Percentiles rank a stretch among this genome's conserved stretches.
phyloP scores from a whole-genome alignment of 1,139 yeast species.

The Geotrichum restrictum region DNA sequence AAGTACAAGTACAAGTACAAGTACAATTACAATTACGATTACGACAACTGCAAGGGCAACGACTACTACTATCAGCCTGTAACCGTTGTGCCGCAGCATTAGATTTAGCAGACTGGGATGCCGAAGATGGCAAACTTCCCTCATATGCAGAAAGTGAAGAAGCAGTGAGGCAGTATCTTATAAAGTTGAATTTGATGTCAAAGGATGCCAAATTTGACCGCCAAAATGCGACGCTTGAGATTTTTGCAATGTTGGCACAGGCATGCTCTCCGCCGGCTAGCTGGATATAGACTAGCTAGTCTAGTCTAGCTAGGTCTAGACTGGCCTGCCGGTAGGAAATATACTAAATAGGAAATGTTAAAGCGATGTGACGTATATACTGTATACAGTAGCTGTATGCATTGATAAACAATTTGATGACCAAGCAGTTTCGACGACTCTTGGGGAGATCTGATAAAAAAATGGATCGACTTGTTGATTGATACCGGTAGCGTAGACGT shows the following conservation, averaged over 20 bases:
- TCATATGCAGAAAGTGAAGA: slow-evolving; percentile 19
- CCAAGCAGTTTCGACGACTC: too few species aligned
- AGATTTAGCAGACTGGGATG: slow-evolving; percentile 19
- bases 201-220: slow-evolving; percentile 18
- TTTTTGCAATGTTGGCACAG: slow-evolving; percentile 7
- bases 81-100: background rate
- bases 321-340: too few species aligned
- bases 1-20: too few species aligned
- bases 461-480: too few species aligned
- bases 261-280: slow-evolving; percentile 18
- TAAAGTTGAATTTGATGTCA: slow-evolving; percentile 14
- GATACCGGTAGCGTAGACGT: too few species aligned
- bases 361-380: too few species aligned
- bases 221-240: slow-evolving; percentile 7
- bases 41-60: too few species aligned
- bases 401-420: background rate
- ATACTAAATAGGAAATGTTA: too few species aligned
- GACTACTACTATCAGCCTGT: background rate
- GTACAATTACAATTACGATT: too few species aligned
- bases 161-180: slow-evolving; percentile 20
- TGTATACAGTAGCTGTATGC: background rate
- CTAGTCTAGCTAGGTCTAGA: too few species aligned
- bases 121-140: slow-evolving; percentile 15
- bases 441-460: too few species aligned
- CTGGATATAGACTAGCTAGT: too few species aligned